Evolutionary conservation across 164 flowering plant genomes (phyloP).

Genomic region (Pachysandra terminalis): DNA sequence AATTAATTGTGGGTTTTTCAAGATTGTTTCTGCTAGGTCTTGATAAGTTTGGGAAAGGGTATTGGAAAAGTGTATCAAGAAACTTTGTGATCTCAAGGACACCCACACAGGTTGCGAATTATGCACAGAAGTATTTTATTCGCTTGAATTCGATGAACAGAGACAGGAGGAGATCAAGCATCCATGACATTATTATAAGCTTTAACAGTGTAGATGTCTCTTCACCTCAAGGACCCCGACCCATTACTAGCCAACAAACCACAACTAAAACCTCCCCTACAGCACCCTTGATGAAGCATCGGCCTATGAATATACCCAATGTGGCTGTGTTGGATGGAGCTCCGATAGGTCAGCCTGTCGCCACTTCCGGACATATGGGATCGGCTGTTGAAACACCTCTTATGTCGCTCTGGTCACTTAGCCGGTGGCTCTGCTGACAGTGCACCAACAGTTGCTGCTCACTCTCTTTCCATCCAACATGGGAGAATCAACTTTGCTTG

Average conservation of each 20-base stretch:
- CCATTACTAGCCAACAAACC: conserved; percentile 55
- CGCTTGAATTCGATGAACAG: conserved; percentile 72
- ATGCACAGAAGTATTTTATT: conserved; percentile 82
- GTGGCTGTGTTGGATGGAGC: conserved; percentile 57
- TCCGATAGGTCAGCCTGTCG: conserved; percentile 60
- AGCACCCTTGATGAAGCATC: conserved; percentile 33
- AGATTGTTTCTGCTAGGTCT: conserved; percentile 73
- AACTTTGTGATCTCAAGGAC: conserved; percentile 73
- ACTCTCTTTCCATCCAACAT: too few relatives aligned
- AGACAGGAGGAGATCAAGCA: conserved; percentile 76
- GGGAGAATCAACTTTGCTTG: too few relatives aligned
- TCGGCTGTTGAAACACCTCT: conserved; percentile 75
- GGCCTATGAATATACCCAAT: conserved; percentile 32
- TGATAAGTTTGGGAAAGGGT: conserved; percentile 82
- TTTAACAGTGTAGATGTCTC: conserved; percentile 43
- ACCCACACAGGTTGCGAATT: conserved; percentile 78
- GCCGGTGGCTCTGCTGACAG: conserved; percentile 56
- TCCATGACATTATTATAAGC: conserved; percentile 79
- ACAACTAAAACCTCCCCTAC: conserved; percentile 18
- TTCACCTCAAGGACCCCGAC: conserved; percentile 35
- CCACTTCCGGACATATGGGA: conserved; percentile 44
- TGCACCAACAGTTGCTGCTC: conserved; percentile 40
- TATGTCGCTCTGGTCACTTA: conserved; percentile 59
- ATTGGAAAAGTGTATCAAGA: conserved; percentile 81
- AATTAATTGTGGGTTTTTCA: neutral